Evolutionary conservation across 495 filamentous ascomycete species (phyloP).

Genomic region (Lophiotrema nucula): DNA sequence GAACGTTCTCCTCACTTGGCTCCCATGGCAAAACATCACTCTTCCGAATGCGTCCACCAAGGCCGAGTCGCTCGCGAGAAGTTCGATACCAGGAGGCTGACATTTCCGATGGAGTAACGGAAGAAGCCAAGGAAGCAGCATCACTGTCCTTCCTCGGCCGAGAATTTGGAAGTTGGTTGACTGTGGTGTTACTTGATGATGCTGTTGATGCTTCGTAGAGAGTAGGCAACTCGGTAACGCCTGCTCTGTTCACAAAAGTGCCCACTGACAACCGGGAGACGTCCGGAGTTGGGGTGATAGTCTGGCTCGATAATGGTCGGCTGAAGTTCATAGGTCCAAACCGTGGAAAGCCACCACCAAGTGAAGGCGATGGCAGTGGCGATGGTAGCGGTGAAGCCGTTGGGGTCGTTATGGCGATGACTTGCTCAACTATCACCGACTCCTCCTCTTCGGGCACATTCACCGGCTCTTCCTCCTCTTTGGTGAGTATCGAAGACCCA

Average conservation of each 20-base stretch:
- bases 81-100: conserved; percentile 37
- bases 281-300: background rate
- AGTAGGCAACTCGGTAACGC: conserved; percentile 2
- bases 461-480: background rate
- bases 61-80: conserved; percentile 40
- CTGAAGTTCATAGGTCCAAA: conserved; percentile 18
- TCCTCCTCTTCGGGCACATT: background rate
- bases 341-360: background rate
- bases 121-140: conserved; percentile 11
- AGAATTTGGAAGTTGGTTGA: background rate
- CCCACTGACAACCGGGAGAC: background rate
- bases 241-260: background rate
- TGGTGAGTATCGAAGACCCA: background rate
- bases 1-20: conserved; percentile 10
- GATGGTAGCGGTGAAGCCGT: background rate
- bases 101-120: conserved; percentile 36
- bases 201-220: conserved; percentile 13
- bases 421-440: background rate
- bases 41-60: conserved; percentile 35
- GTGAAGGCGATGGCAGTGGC: background rate
- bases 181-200: background rate
- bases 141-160: background rate
- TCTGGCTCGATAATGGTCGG: conserved; percentile 15
- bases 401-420: too few species aligned
- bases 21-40: conserved; percentile 39